Percentiles rank a stretch among this genome's conserved stretches.
Evolutionary conservation across 176 grass and related monocot species (phyloP).

Genomic region (Otatea glauca): DNA sequence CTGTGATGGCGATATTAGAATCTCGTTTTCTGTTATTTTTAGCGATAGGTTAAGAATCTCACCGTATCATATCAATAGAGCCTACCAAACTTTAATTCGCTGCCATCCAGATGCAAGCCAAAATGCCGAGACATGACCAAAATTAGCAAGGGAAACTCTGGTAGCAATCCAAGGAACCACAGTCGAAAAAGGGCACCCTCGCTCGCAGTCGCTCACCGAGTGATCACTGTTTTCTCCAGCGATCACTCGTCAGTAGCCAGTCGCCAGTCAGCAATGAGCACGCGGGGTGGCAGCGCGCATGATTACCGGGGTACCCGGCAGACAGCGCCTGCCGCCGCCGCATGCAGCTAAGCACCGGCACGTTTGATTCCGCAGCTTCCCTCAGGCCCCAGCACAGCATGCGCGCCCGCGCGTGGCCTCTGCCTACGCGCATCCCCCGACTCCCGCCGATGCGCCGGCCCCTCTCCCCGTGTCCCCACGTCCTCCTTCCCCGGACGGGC

Average conservation of each 20-base stretch:
- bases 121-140: neutral
- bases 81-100: too few species aligned
- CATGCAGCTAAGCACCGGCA: neutral
- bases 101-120: neutral
- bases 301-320: slow-evolving; percentile 10
- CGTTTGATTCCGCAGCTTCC: neutral
- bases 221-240: neutral
- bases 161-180: neutral
- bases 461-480: neutral
- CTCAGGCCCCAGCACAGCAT: neutral
- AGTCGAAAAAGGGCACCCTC: neutral
- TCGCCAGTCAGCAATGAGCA: neutral
- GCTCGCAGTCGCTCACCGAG: neutral
- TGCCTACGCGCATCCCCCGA: neutral
- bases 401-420: neutral
- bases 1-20: too few species aligned
- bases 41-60: too few species aligned
- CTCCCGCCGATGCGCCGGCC: neutral
- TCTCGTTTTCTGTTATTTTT: too few species aligned
- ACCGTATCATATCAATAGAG: too few species aligned
- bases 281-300: neutral
- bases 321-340: neutral
- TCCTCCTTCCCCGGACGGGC: neutral
- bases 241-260: neutral
- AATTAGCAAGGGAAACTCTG: neutral